Evolutionary conservation across 2,329 filamentous ascomycete genomes (phyloP), one percentile per base, ranked within the genome.

Genomic region (Aspergillus arachidicola): DNA sequence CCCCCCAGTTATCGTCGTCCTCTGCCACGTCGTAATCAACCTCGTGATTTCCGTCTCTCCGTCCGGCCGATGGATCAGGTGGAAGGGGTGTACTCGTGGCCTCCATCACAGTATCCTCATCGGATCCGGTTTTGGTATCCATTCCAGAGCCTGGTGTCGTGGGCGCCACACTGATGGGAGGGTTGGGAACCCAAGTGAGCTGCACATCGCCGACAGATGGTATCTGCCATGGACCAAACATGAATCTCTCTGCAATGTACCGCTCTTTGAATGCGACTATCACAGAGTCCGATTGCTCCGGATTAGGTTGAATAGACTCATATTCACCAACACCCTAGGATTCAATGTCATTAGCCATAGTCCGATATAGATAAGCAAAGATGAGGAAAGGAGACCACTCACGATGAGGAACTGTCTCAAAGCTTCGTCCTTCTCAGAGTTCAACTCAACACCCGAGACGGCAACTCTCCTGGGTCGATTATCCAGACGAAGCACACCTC

Each of bases 391-490:
- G 19, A 51, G 21, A 62, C 51, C 38, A 73, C 79, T 71, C 75
- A 82, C 80, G 69, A 86, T 77, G n/a, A 88, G 78, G 73, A 84
- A 83, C 68, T 86, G 83, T 58, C 85, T 77, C 60, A 89, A 71
- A 6, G 83, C 82, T 69, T 87, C 85, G 62, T 88, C 86, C 68
- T 81, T 81, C 30, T 81, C 79, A 1, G 80, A 76, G 59, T 81
- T 79, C 56, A 80, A 77, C 68, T 78, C 78, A 34, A 85, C 80
- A 9, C 80, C 83, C 6, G 79, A 78, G 28, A 88, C 78, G 26
- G 81, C 80, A 51, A 89, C 78, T 57, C 83, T 81, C 67, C 81
- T 83, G 4, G 86, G 84, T 30, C 86, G 79, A 67, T 88, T 88
- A 69, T 89, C 86, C 6, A 89, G 78, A 65, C 85, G 80, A 68